Percentiles rank a stretch among this genome's conserved stretches.
These are phyloP conservation scores for Fusarium agapanthi DNA, from an alignment of 2,329 filamentous ascomycete species.

Conservation along the genomic window DNA sequence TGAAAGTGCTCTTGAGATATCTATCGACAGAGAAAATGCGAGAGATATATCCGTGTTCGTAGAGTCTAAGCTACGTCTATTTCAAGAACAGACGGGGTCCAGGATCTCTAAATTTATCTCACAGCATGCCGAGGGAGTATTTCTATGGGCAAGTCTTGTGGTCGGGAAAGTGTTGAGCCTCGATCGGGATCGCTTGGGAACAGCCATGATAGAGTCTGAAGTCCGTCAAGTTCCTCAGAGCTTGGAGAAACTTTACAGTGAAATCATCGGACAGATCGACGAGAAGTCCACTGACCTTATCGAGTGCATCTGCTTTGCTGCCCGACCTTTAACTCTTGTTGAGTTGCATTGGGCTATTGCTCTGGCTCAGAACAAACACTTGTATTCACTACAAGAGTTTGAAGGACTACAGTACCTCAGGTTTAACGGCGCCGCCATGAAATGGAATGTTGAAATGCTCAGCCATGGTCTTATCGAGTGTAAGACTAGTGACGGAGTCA, in stretches of 20 bases:
- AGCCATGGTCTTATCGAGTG: not conserved
- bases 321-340: not conserved
- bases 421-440: not conserved
- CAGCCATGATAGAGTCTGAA: constrained; percentile 31
- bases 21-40: constrained; percentile 44
- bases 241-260: constrained; percentile 40
- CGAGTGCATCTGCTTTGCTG: not conserved
- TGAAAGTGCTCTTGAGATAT: constrained; percentile 37
- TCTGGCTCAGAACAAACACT: not conserved
- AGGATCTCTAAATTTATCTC: constrained; percentile 34
- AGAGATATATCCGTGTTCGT: constrained; percentile 45
- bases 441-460: not conserved
- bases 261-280: constrained; percentile 34
- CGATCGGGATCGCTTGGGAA: not conserved
- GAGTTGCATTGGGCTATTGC: not conserved
- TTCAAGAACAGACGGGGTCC: not conserved
- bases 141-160: constrained; percentile 50
- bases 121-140: constrained; percentile 44
- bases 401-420: too few species aligned
- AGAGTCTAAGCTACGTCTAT: constrained; percentile 22
- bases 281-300: not conserved
- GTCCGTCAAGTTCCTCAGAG: constrained; percentile 34
- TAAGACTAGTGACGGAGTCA: not conserved
- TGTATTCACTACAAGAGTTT: not conserved
- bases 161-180: constrained; percentile 28